Conservation (phyloP, 1,284 basidiomycete genomes). For the Neotropicomus parvogracilis region DNA sequence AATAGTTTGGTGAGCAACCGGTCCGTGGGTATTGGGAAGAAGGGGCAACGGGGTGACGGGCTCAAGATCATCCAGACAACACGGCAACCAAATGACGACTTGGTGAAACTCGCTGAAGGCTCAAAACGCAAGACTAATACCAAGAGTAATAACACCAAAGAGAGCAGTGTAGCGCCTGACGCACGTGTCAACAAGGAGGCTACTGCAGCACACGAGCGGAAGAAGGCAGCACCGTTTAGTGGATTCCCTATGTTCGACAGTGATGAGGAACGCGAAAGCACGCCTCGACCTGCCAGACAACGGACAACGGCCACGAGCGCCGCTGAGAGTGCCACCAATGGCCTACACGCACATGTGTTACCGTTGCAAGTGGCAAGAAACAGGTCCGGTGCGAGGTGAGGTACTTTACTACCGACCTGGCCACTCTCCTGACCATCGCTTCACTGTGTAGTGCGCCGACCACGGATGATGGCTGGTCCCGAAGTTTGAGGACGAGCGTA, state of each 20-base stretch:
- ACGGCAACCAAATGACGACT: conserved; percentile 2
- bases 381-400: conserved; percentile 18
- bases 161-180: background rate
- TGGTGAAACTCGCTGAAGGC: conserved; percentile 5
- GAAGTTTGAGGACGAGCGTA: conserved; percentile 7
- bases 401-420: background rate
- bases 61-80: background rate
- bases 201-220: background rate
- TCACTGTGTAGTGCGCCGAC: background rate
- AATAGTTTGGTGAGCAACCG: conserved; percentile 19
- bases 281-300: conserved; percentile 24
- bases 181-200: background rate
- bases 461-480: conserved; percentile 11
- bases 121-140: background rate
- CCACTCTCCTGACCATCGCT: background rate
- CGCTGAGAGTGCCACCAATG: background rate
- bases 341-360: background rate
- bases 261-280: conserved; percentile 18
- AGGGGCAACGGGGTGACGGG: background rate
- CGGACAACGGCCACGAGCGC: background rate
- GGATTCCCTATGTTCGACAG: conserved; percentile 1
- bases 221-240: background rate
- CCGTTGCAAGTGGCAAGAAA: conserved; percentile 22
- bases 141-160: background rate
- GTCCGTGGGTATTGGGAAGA: conserved; percentile 8